Conservation (phyloP, 257 asterid genomes). For the Salvia splendens region DNA sequence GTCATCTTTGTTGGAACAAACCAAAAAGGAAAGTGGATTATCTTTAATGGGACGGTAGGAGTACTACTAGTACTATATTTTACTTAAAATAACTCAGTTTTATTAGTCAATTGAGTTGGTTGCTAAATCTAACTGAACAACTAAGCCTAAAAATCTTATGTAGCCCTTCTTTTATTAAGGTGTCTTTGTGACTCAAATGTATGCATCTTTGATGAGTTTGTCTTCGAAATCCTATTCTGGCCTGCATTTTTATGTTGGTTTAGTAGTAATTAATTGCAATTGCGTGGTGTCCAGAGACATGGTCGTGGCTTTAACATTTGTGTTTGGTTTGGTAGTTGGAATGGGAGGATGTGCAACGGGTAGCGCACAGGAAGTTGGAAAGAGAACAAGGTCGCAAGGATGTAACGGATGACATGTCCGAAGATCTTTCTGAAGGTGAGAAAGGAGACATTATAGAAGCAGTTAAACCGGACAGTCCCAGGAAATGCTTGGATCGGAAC, state of each 20-base stretch:
- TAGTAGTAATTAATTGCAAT: neutral
- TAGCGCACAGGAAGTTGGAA: conserved; percentile 46
- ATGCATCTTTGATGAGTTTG: neutral
- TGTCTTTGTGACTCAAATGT: no score
- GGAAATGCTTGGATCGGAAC: conserved; percentile 47
- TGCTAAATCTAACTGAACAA: neutral
- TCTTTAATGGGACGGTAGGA: no score
- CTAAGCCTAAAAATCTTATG: no score
- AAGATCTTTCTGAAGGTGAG: conserved; percentile 74
- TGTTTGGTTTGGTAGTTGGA: conserved; percentile 50
- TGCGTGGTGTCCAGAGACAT: neutral
- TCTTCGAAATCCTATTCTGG: neutral
- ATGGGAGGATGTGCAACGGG: conserved; percentile 55
- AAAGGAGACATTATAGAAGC: conserved; percentile 43
- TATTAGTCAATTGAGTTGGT: neutral
- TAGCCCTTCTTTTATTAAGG: no score
- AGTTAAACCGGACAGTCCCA: conserved; percentile 30
- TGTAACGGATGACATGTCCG: conserved; percentile 65
- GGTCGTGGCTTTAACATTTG: conserved; percentile 1
- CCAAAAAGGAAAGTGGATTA: no score
- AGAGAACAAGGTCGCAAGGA: conserved; percentile 55
- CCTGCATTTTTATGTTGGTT: neutral
- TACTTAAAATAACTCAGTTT: neutral
- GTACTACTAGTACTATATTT: no score
- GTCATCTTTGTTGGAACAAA: no score